phyloP scores from a whole-genome alignment of 148 eudicot genomes.

The Cornus suecica region DNA sequence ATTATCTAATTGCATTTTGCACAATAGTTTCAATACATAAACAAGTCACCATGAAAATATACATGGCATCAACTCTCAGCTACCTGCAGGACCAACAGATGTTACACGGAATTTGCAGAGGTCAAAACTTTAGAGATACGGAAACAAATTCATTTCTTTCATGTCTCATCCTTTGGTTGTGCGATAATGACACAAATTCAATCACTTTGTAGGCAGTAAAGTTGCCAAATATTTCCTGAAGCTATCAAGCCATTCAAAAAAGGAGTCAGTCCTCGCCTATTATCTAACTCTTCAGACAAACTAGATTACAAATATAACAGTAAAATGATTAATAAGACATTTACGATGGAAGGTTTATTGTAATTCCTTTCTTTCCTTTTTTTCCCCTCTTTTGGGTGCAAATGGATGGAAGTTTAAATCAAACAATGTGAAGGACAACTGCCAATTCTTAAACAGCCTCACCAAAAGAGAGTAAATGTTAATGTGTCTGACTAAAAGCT shows the following conservation, averaged over 20 bases:
- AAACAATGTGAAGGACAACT: no score
- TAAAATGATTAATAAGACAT: no score
- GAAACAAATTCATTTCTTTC: not conserved
- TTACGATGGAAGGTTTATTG: no score
- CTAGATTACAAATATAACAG: no score
- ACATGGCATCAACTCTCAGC: constrained; percentile 13
- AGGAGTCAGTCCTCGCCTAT: not conserved
- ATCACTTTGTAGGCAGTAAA: constrained; percentile 81
- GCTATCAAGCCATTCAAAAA: constrained; percentile 40
- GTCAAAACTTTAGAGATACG: not conserved
- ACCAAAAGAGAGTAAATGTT: no score
- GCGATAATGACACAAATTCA: constrained; percentile 3
- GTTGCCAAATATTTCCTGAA: constrained; percentile 89
- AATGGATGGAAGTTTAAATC: no score
- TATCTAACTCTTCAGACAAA: not conserved
- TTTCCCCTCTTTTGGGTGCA: no score
- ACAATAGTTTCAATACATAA: not conserved
- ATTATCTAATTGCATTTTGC: constrained; percentile 9
- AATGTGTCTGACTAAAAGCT: no score
- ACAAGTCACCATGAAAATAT: not conserved
- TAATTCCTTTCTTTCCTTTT: no score
- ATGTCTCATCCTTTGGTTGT: not conserved
- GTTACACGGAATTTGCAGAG: constrained; percentile 11
- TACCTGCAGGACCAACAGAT: constrained; percentile 11
- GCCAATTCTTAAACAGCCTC: no score